Conservation (phyloP, 257 asterid genomes). For the Lantana camara region DNA sequence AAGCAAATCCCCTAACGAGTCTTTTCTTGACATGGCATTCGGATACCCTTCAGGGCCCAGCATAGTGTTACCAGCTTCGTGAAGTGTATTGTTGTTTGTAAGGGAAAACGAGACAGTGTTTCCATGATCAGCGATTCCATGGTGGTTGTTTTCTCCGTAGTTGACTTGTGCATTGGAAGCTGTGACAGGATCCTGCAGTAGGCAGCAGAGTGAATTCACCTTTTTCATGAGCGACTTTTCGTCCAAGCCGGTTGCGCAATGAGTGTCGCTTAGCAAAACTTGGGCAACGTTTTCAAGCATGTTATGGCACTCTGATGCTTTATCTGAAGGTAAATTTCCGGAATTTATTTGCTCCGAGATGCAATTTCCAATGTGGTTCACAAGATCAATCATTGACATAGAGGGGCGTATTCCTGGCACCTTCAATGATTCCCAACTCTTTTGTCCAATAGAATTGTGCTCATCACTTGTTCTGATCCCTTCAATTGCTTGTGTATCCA, state of each 20-base stretch:
- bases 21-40: constrained; percentile 50
- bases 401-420: constrained; percentile 51
- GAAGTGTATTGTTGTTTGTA: constrained; percentile 24
- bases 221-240: constrained; percentile 79
- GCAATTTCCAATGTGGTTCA: constrained; percentile 61
- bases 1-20: constrained; percentile 68
- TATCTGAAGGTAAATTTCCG: constrained; percentile 54
- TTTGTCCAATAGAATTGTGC: constrained; percentile 33
- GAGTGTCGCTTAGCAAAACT: constrained; percentile 53
- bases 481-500: constrained; percentile 50
- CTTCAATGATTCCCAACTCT: constrained; percentile 36
- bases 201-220: constrained; percentile 74
- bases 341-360: constrained; percentile 68
- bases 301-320: constrained; percentile 63
- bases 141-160: constrained; percentile 37
- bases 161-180: constrained; percentile 38
- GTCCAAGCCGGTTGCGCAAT: constrained; percentile 53
- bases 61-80: constrained; percentile 19
- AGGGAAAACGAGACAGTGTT: constrained; percentile 30
- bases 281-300: constrained; percentile 59
- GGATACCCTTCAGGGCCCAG: constrained; percentile 32
- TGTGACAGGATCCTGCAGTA: constrained; percentile 55
- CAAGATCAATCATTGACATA: constrained; percentile 67
- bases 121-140: constrained; percentile 34
- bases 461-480: constrained; percentile 32